Conservation (phyloP, 1,284 basidiomycete genomes). For the Heterobasidion irregulare region DNA sequence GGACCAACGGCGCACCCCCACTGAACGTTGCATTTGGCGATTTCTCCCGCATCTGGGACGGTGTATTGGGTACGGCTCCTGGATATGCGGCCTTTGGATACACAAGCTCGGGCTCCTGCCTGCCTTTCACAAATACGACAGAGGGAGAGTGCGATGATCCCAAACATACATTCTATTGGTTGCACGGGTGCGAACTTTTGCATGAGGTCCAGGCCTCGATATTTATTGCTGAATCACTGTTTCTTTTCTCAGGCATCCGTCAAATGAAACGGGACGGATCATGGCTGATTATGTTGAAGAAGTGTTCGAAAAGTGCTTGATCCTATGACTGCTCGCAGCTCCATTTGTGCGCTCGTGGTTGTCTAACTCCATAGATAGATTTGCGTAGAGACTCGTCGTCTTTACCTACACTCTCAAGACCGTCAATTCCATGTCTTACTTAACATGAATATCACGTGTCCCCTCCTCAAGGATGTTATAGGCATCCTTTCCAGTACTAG, state of each 20-base stretch:
- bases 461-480: too few relatives aligned
- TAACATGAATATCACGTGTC: too few relatives aligned
- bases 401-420: too few relatives aligned
- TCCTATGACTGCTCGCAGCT: not conserved
- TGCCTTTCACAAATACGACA: slow-evolving; percentile 10
- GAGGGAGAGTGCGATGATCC: slow-evolving; percentile 28
- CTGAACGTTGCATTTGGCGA: slow-evolving; percentile 20
- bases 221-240: not conserved
- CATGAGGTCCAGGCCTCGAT: not conserved
- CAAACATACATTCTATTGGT: slow-evolving; percentile 42
- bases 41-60: slow-evolving; percentile 23
- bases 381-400: too few relatives aligned
- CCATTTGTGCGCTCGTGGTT: too few relatives aligned
- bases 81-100: slow-evolving; percentile 24
- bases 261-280: slow-evolving; percentile 31
- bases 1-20: slow-evolving; percentile 8
- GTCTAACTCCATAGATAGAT: too few relatives aligned
- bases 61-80: slow-evolving; percentile 16
- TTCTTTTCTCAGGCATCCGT: slow-evolving; percentile 27
- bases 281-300: slow-evolving; percentile 40
- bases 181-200: slow-evolving; percentile 28
- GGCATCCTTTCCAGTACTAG: too few relatives aligned
- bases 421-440: too few relatives aligned
- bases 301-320: slow-evolving; percentile 27
- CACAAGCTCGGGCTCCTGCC: slow-evolving; percentile 19